Evolutionary conservation across 2,329 filamentous ascomycete species (phyloP).

Genomic region (Cryphonectria nitschkei): DNA sequence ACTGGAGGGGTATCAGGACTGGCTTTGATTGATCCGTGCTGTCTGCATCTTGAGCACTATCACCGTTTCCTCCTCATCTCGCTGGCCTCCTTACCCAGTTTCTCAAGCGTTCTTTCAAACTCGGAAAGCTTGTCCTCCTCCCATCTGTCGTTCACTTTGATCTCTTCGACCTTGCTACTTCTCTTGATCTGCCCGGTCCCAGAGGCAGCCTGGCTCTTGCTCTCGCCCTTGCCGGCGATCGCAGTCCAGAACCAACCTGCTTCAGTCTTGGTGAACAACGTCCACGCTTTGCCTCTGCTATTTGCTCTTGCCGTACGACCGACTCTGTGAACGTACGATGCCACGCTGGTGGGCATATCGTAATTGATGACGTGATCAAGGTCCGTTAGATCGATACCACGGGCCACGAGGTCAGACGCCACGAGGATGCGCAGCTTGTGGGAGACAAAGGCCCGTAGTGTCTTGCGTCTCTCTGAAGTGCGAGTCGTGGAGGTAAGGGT

Average conservation of each 20-base stretch:
- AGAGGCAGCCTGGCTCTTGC: constrained; percentile 48
- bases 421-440: constrained; percentile 74
- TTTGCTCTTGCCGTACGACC: constrained; percentile 88
- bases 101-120: constrained; percentile 62
- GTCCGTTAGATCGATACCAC: constrained; percentile 80
- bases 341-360: constrained; percentile 80
- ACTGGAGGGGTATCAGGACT: background rate
- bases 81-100: constrained; percentile 65
- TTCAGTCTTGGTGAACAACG: constrained; percentile 79
- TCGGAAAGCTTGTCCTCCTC: constrained; percentile 48
- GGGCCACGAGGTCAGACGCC: constrained; percentile 89
- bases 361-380: constrained; percentile 92
- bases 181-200: constrained; percentile 46
- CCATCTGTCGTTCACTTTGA: constrained; percentile 51
- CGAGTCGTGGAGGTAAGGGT: constrained; percentile 79
- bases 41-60: background rate
- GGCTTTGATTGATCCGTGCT: background rate
- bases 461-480: constrained; percentile 70
- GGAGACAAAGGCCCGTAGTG: constrained; percentile 66
- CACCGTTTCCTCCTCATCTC: constrained; percentile 33
- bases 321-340: constrained; percentile 88
- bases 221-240: constrained; percentile 63
- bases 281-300: constrained; percentile 78
- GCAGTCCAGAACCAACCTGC: constrained; percentile 91
- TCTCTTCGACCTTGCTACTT: constrained; percentile 50